A percentile compares a stretch with the other conserved stretches of the same genome.
phyloP scores from a whole-genome alignment of 108 stramenopile genomes.

The Skeletonema costatum region DNA sequence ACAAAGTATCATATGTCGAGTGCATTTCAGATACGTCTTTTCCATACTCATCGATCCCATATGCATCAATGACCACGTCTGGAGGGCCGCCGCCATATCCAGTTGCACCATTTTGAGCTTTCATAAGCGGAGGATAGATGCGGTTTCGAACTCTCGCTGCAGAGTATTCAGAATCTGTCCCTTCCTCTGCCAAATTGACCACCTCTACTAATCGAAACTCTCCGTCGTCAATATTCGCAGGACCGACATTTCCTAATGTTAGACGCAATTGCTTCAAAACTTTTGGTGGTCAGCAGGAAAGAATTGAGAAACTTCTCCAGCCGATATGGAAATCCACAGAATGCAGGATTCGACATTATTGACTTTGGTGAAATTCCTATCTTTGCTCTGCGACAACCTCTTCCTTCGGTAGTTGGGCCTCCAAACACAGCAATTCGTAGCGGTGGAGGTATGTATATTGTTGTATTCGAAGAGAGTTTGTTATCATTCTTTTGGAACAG shows the following conservation, averaged over 20 bases:
- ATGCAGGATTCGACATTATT: conserved; percentile 44
- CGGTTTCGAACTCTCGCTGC: conserved; percentile 44
- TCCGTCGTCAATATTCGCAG: conserved; percentile 2
- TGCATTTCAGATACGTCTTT: conserved; percentile 18
- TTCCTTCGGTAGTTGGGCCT: conserved; percentile 45
- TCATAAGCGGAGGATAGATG: conserved; percentile 28
- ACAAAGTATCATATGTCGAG: conserved; percentile 23
- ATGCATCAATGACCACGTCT: conserved; percentile 48
- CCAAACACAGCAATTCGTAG: conserved; percentile 49
- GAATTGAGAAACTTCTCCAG: conserved; percentile 47
- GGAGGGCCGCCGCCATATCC: conserved; percentile 43
- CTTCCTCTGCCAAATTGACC: conserved; percentile 44
- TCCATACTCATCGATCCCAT: conserved; percentile 40
- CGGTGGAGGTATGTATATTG: conserved; percentile 34
- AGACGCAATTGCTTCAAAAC: conserved; percentile 14
- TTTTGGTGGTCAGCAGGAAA: conserved; percentile 29
- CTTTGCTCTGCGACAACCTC: conserved; percentile 37
- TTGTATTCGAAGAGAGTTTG: neutral
- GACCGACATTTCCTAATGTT: neutral
- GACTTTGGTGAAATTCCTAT: conserved; percentile 38
- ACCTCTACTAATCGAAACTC: conserved; percentile 41
- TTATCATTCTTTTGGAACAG: conserved; percentile 12
- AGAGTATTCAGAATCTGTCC: conserved; percentile 44
- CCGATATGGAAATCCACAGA: conserved; percentile 53
- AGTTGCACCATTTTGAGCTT: neutral